Evolutionary conservation across 2,329 filamentous ascomycete genomes (phyloP), one percentile per base, ranked within the genome.

Genomic region (Coniochaeta sp.): DNA sequence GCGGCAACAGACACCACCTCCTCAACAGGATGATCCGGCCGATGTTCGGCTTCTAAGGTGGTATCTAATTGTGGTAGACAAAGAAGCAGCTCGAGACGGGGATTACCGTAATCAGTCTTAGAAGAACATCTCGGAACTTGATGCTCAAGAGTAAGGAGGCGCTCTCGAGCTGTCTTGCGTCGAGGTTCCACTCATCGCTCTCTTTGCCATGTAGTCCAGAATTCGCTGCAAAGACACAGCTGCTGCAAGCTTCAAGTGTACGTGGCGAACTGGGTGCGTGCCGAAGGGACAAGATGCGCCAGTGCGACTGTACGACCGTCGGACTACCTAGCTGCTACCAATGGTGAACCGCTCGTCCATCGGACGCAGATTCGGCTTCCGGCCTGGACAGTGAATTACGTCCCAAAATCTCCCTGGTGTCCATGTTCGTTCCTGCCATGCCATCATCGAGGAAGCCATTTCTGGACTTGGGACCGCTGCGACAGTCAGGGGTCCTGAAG

Each of bases 401-500:
- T 40, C 59, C 66, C 64, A 6, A 67, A 61, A 52, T 68, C 65
- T 65, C 65, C 66, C 9, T 66, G 54, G 14, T 61, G 57, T 36
- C 34, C 64, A 68, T 65, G 64, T 16, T 65, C 64, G 3, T 62
- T 9, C 66, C 65, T 30, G 66, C 66, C 67, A 67, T 67, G 62
- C 67, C 6, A 47, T 47, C 19, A 26, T 26, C 19, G 10, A 3
- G 24, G 19, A 24, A 24, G 42, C 2, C 19, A 47, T 12, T 26
- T 22, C 12, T 26, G 19, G 12, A 26, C 10, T 12, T 16, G 24
- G 8, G 17, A 17, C 24, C 26, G 47, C 22, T 28, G 47, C 16
- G 30, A 7, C 47, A 52, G 16, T 28, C 47, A 52, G 47, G 47
- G 8, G 47, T 30, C 16, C 6, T 8, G 47, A 12, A 17, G 16